Evolutionary conservation across 495 filamentous ascomycete genomes (phyloP), one percentile per base, ranked within the genome.

Genomic region (Trichoderma virens): DNA sequence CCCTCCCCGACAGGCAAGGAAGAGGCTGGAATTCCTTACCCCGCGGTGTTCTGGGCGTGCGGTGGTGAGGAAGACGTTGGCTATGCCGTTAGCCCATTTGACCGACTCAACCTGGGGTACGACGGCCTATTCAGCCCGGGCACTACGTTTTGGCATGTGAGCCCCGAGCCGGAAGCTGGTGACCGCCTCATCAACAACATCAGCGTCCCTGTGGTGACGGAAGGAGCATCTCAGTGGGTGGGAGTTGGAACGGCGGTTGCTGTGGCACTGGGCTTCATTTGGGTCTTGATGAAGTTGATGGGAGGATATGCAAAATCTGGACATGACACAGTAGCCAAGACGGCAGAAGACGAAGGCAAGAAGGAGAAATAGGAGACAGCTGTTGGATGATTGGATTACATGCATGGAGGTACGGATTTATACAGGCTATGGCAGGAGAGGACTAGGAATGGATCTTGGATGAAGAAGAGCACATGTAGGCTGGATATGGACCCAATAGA

Each of bases 11-110:
- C 80, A 5, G 85, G 85, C 2, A 81, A 85, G 62, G 66, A 69
- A 0, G 65, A 66, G 14, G 69, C 85, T 4, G 66, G 83, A 23
- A 75, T 96, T 0, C 88, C 91, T 0, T 82, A 83, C 67, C 95
- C 92, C 4, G 83, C 86, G 2, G 83, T 97, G 2, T 98, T 98
- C 79, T 98, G 93, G 93, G 94, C 92, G 1, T 98, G 94, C 71
- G 79, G 81, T 2, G 83, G 85, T 27, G 85, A 90, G 43, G 88
- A 90, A 51, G 89, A 83, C 28, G 83, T 82, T 1, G 86, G 90
- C 74, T 90, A 96, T 79, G 74, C 81, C 0, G 84, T 79, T 5
- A 97, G 87, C 70, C 94, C 94, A 1, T 98, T 98, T 72, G 94
- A 97, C 73, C 79, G 89, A 20, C 79, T 79, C 30, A 86, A 90